Base-by-base conservation (phyloP, 1,284 basidiomycete genomes). In the Sphaerobolus stellatus region DNA sequence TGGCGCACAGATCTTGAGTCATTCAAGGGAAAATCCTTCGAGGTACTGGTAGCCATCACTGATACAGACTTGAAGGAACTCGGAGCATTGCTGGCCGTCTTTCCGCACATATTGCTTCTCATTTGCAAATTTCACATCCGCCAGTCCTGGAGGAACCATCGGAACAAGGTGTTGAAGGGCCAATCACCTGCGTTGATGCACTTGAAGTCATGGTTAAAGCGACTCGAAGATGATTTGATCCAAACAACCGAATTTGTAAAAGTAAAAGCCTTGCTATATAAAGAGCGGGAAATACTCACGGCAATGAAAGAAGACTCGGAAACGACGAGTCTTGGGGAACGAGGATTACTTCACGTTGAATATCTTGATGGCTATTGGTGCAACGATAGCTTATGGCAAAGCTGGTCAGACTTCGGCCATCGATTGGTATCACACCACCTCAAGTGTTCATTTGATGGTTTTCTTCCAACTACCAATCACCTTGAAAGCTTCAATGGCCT, bases 121-220 rank as follows among this genome's bases (percentile, higher is more conserved):
- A 59, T 75, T 27, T 76, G 74, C 61, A 67, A 65, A 40, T 75
- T 75, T 46, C 74, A 75, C 59, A 44, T 71, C 25, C 66, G 69
- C 44, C 72, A 75, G 48, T 66, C 62, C 22, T 75, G 73, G 73
- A 60, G 58, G n/a, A 74, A 74, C 54, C 53, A 62, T 11, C 62
- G 65, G 9, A 64, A 59, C 11, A 48, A 44, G 29, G 16, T 20
- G 5, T 20, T 58, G 3, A 30, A 48, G 18, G n/a, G 18, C 6
- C 7, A 28, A 11, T 14, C 62, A 61, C 3, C 67, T 65, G 13
- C 66, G 60, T 3, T 57, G 62, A 14, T 41, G 55, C 25, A 6
- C 14, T 8, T 8, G 52, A 30, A 20, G 50, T 25, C 4, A 14
- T n/a, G 28, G 25, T 29, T 47, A 18, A 11, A 29, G 4, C 25